These are phyloP conservation scores for Lepidopterella palustris DNA, from an alignment of 495 filamentous ascomycete genomes.

Conservation along the genomic window DNA sequence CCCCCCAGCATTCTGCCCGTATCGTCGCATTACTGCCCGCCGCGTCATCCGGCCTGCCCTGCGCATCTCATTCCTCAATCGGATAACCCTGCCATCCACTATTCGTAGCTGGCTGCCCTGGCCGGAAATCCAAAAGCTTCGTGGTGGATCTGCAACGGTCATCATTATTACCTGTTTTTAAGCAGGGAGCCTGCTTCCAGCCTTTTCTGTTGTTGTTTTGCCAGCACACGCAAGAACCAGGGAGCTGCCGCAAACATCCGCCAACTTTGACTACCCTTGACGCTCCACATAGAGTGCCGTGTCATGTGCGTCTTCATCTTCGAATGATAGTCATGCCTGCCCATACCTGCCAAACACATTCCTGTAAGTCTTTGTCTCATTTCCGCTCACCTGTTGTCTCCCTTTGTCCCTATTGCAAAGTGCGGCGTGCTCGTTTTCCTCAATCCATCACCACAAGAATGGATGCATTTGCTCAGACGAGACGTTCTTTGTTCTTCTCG, in stretches of 20 bases:
- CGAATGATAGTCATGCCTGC: constrained; percentile 5
- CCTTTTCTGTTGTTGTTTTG: constrained; percentile 6
- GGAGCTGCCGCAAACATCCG: constrained; percentile 21
- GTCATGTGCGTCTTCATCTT: constrained; percentile 17
- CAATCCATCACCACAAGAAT: constrained; percentile 19
- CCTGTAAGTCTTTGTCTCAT: constrained; percentile 27
- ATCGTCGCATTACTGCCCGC: neutral
- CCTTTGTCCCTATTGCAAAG: constrained; percentile 23
- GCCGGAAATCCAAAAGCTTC: neutral
- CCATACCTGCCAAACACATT: neutral
- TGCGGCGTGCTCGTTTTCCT: constrained; percentile 13
- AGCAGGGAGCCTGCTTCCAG: neutral
- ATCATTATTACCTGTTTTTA: constrained; percentile 10
- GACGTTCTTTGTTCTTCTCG: constrained; percentile 23
- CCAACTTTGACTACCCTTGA: constrained; percentile 1
- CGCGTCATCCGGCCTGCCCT: constrained; percentile 4
- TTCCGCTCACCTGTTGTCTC: constrained; percentile 8
- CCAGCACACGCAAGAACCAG: constrained; percentile 20
- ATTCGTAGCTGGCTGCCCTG: neutral
- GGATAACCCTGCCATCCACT: too few species aligned
- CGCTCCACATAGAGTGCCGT: constrained; percentile 14
- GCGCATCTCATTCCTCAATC: neutral
- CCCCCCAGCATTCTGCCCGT: neutral
- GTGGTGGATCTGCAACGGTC: constrained; percentile 2
- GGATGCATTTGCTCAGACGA: constrained; percentile 13